phyloP scores from a whole-genome alignment of 2,329 filamentous ascomycete genomes.

The Colletotrichum costaricense region DNA sequence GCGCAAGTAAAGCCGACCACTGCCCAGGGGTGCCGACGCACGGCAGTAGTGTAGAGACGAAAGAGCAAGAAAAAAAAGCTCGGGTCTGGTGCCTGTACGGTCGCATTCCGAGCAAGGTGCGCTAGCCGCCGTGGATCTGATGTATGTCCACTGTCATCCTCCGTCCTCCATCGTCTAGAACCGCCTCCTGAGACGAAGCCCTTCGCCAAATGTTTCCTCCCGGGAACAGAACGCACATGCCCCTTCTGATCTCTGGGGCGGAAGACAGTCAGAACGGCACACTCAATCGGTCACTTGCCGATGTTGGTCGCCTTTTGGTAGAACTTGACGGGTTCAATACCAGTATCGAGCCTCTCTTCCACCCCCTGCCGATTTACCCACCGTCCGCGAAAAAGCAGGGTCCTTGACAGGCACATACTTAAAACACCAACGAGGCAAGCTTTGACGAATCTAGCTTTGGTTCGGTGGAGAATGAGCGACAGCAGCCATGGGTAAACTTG shows the following conservation, averaged over 20 bases:
- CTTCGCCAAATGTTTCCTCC: not conserved
- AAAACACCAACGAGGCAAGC: constrained; percentile 6
- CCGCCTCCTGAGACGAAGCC: constrained; percentile 20
- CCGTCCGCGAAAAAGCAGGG: not conserved
- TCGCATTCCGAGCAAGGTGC: constrained; percentile 15
- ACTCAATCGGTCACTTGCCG: not conserved
- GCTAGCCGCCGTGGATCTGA: constrained; percentile 5
- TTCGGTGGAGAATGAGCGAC: not conserved
- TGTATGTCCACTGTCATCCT: not conserved
- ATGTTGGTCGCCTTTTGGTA: not conserved
- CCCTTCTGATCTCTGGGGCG: not conserved
- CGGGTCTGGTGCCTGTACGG: not conserved
- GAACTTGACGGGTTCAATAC: too few species aligned
- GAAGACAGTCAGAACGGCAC: not conserved
- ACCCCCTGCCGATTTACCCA: not conserved
- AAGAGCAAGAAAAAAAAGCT: not conserved
- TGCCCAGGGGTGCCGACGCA: not conserved
- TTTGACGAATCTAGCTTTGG: not conserved
- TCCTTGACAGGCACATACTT: not conserved
- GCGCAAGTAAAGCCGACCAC: not conserved
- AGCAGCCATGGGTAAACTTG: constrained; percentile 21
- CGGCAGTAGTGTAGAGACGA: not conserved
- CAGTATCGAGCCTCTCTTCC: not conserved
- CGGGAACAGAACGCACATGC: not conserved
- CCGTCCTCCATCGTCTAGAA: not conserved